phyloP scores from a whole-genome alignment of 208 protist genomes.

The Leishmania guyanensis region DNA sequence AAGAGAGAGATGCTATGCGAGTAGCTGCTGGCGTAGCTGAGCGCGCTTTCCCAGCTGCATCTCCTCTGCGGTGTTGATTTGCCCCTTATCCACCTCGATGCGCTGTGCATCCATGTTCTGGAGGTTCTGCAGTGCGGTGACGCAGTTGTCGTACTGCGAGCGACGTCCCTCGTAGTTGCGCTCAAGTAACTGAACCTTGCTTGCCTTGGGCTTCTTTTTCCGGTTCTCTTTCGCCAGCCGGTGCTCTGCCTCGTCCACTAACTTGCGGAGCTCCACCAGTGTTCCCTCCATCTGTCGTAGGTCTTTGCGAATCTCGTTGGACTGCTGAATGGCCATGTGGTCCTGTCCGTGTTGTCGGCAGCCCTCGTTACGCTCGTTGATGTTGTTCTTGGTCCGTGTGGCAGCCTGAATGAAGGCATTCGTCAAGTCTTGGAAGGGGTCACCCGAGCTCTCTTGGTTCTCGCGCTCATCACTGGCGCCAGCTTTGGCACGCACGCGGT shows the following conservation, averaged over 20 bases:
- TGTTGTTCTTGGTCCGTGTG: conserved; percentile 49
- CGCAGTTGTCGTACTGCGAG: conserved; percentile 51
- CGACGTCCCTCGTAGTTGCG: conserved; percentile 41
- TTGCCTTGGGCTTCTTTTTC: conserved; percentile 54
- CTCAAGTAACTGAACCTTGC: conserved; percentile 50
- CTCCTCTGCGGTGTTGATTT: conserved; percentile 45
- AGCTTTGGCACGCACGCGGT: conserved; percentile 50
- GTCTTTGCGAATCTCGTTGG: conserved; percentile 62
- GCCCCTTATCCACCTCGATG: conserved; percentile 26
- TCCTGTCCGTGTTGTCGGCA: conserved; percentile 53
- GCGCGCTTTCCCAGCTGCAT: conserved; percentile 50
- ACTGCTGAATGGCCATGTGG: conserved; percentile 65
- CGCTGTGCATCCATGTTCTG: conserved; percentile 57
- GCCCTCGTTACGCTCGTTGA: conserved; percentile 67
- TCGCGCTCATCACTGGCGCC: conserved; percentile 54
- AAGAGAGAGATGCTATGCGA: no score
- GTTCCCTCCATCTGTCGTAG: conserved; percentile 61
- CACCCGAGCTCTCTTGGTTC: conserved; percentile 38
- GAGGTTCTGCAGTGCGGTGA: conserved; percentile 51
- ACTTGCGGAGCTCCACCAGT: conserved; percentile 49
- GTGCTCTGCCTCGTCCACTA: conserved; percentile 48
- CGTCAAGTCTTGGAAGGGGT: conserved; percentile 59
- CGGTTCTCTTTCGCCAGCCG: conserved; percentile 44
- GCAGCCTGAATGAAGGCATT: conserved; percentile 51
- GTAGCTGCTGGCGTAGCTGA: conserved; percentile 59